A percentile compares a stretch with the other conserved stretches of the same genome.
Conservation (phyloP, 2,329 filamentous ascomycete genomes). For the Thelonectria olida region DNA sequence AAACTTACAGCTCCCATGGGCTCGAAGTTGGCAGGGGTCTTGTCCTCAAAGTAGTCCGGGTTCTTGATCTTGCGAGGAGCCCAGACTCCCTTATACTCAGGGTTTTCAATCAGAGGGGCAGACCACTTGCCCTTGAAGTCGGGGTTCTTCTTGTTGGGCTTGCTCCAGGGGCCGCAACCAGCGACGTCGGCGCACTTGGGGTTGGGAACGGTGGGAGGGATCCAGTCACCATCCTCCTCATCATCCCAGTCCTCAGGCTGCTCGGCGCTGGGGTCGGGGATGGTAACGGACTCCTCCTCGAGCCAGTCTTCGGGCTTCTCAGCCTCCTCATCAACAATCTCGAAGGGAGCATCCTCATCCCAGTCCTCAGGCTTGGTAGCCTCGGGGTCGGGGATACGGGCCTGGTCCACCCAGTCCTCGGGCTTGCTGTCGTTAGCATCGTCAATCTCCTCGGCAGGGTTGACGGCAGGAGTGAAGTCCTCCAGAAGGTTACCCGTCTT, state of each 20-base stretch:
- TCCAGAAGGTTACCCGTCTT: slow-evolving; percentile 93
- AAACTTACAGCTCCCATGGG: slow-evolving; percentile 92
- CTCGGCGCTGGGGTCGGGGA: slow-evolving; percentile 92
- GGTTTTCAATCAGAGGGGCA: slow-evolving; percentile 94
- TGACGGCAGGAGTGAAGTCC: slow-evolving; percentile 93
- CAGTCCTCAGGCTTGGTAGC: slow-evolving; percentile 98
- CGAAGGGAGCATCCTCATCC: slow-evolving; percentile 97
- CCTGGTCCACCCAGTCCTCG: slow-evolving; percentile 93
- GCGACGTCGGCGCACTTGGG: slow-evolving; percentile 93
- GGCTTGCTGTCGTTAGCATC: slow-evolving; percentile 95
- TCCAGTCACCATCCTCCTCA: slow-evolving; percentile 98
- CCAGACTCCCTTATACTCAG: slow-evolving; percentile 97
- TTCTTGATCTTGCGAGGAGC: slow-evolving; percentile 95
- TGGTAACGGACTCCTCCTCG: slow-evolving; percentile 81
- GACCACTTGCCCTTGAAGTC: slow-evolving; percentile 99
- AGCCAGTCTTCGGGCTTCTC: slow-evolving; percentile 96
- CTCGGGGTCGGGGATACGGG: slow-evolving; percentile 89
- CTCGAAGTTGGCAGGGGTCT: slow-evolving; percentile 95
- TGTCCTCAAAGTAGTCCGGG: slow-evolving; percentile 96
- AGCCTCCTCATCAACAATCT: slow-evolving; percentile 94
- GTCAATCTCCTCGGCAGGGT: slow-evolving; percentile 94
- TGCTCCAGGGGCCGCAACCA: slow-evolving; percentile 92
- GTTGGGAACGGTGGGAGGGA: slow-evolving; percentile 89
- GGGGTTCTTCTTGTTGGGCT: slow-evolving; percentile 93
- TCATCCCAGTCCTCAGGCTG: slow-evolving; percentile 99